Evolutionary conservation across 805 yeast genomes (phyloP), one percentile per base, ranked within the genome.

Genomic region (Cyberlindnera sargentensis): DNA sequence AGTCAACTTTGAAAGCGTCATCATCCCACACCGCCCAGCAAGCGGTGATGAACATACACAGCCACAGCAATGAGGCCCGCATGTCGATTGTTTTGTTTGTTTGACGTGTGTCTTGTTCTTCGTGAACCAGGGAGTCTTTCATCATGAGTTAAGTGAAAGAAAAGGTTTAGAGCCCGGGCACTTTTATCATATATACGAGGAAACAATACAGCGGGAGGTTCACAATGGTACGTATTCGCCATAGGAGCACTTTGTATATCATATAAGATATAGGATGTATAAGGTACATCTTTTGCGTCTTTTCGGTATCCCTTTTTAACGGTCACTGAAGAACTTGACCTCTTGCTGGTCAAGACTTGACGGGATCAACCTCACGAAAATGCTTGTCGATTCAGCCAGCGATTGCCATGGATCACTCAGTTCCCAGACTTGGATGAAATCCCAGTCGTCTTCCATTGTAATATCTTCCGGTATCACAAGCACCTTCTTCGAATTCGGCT

Each of bases 1-100:
- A 79, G 51, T 80, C 86, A 31, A 65, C 64, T 15, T 60, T 60
- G 54, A 72, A 76, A 0, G 81, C 79, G 47, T 78, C 81, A 42
- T 78, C 82, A 26, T 68, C 61, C 49, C 61, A 68, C 4, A 70
- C 61, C 0, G 69, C 59, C 3, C 6, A 1, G 31, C 44, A 26
- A 23, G 28, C 29, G 4, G 31, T 8, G 6, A 34, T 9, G 23
- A 35, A 31, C 31, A 15, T 27, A 24, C 31, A 33, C 30, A 31
- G 34, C 43, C 43, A 43, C 30, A 34, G 30, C 9, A 39, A 27
- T 33, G 37, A n/a, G 11, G 33, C 31, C 41, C 15, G 11, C 28
- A 23, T 33, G 23, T 7, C 25, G 24, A 15, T 8, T 33, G 8
- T 5, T 28, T 37, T 15, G 39, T 37, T 3, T 36, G 20, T 15